A percentile compares a stretch with the other conserved stretches of the same genome.
Conservation (phyloP, 441 rosid genomes). For the Syzygium syzygioides region DNA sequence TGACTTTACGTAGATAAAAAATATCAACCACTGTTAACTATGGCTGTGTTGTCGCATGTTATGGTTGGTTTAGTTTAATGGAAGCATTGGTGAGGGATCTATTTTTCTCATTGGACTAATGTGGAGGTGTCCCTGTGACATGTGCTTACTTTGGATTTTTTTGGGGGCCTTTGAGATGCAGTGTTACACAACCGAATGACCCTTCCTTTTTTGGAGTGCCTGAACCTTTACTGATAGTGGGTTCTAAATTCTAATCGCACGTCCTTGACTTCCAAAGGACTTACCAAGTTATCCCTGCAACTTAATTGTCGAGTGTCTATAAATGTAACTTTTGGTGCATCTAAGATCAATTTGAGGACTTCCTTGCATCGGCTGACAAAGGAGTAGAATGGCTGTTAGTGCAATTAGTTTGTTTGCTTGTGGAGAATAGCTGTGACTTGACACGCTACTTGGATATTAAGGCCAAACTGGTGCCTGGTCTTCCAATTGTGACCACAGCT, state of each 20-base stretch:
- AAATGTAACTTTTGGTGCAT: background rate
- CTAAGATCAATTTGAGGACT: background rate
- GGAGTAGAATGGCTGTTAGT: background rate
- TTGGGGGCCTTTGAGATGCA: background rate
- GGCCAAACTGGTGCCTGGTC: background rate
- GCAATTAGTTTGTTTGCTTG: background rate
- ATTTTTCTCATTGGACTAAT: background rate
- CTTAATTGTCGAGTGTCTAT: background rate
- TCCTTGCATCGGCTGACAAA: background rate
- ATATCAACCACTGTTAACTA: background rate
- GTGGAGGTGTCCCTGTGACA: background rate
- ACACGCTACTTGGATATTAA: background rate
- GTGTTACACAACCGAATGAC: background rate
- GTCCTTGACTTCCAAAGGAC: background rate
- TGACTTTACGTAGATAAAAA: background rate
- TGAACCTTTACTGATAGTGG: background rate
- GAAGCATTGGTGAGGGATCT: background rate
- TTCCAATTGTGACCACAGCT: background rate
- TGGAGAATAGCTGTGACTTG: background rate
- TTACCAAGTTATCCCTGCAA: background rate
- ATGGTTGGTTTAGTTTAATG: background rate
- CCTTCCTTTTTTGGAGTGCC: background rate
- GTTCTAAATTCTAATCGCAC: background rate
- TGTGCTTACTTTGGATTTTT: background rate
- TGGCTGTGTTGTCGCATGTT: background rate